These are phyloP conservation scores for Mucor circinelloides DNA, from an alignment of 371 early-diverging fungal species.

Conservation along the genomic window DNA sequence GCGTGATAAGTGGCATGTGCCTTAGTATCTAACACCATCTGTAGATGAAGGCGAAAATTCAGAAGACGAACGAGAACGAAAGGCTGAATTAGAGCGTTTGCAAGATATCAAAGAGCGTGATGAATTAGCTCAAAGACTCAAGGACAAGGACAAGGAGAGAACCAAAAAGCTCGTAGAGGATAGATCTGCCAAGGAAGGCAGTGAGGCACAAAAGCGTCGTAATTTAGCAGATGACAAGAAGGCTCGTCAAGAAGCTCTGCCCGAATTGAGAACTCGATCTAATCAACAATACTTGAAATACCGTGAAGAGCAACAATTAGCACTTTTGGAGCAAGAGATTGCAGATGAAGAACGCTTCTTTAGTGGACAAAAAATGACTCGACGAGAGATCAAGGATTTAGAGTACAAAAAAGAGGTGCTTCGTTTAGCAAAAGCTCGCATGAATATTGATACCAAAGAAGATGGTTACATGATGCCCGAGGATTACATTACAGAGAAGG, in stretches of 20 bases:
- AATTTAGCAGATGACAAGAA: conserved; percentile 84
- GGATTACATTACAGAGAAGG: conserved; percentile 91
- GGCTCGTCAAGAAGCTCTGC: conserved; percentile 63
- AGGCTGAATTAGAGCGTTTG: conserved; percentile 55
- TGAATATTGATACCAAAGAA: conserved; percentile 72
- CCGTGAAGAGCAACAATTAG: conserved; percentile 84
- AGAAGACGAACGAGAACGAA: conserved; percentile 49
- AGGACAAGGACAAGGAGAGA: conserved; percentile 81
- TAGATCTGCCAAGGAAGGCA: conserved; percentile 71
- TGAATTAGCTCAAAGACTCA: conserved; percentile 84
- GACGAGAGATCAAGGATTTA: conserved; percentile 73
- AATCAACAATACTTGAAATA: conserved; percentile 90
- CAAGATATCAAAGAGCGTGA: conserved; percentile 83
- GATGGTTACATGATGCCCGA: conserved; percentile 96
- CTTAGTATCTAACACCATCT: not conserved
- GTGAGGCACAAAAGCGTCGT: conserved; percentile 72
- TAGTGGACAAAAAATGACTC: conserved; percentile 73
- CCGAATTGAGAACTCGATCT: conserved; percentile 79
- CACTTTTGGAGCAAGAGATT: conserved; percentile 76
- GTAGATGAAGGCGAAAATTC: conserved; percentile 24
- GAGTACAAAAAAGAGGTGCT: conserved; percentile 86
- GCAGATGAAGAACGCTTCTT: conserved; percentile 91
- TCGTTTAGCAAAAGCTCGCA: conserved; percentile 82
- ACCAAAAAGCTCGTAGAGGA: conserved; percentile 85
- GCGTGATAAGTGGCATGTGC: not conserved